Base-by-base conservation (phyloP, 371 early-diverging fungal genomes). In the Apophysomyces variabilis region DNA sequence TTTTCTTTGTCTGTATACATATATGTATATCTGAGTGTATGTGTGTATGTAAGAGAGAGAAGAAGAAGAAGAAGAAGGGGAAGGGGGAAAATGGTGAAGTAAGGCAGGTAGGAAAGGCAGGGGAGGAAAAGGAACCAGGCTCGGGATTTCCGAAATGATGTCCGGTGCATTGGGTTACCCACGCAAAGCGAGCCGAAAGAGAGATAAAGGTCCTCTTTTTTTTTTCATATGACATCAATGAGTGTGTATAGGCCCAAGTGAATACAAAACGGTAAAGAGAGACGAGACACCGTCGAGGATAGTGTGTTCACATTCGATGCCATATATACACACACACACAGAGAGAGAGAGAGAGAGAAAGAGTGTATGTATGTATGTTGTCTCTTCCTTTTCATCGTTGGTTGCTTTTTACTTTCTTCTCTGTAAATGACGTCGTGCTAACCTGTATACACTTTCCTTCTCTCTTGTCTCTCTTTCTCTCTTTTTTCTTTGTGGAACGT, bases 61-160 rank as follows among this genome's bases (percentile, higher is more conserved):
- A 18, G n/a, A 45, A 16, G 16, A 45, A 13, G n/a, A 45, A 45
- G 4, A 13, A 45, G 46, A 45, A 45, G 13, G 6, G 16, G 6
- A 45, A 13, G 21, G 16, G 16, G 54, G 21, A 5, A 50, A 50
- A 50, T 9, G 54, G 54, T 18, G 54, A 26, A 26, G 54, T 5
- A 50, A 50, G 32, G 21, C 7, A 26, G 50, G 50, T 4, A 21
- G 21, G 7, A 7, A 5, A 21, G 21, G 21, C 21, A 50, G 21
- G 18, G 21, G 18, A 45, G 21, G 21, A 50, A 26, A 8, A 21
- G 54, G 21, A 21, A 50, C 18, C n/a, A n/a, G 47, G 21, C 21
- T 50, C 54, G 54, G 54, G 21, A 50, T 50, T 50, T 50, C 54
- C 54, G 54, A 50, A 50, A 50, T 21, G 18, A 50, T 50, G 54